Evolutionary conservation across 2,329 filamentous ascomycete species (phyloP), one percentile per base, ranked within the genome.

Genomic region (Parastagonospora nodorum): DNA sequence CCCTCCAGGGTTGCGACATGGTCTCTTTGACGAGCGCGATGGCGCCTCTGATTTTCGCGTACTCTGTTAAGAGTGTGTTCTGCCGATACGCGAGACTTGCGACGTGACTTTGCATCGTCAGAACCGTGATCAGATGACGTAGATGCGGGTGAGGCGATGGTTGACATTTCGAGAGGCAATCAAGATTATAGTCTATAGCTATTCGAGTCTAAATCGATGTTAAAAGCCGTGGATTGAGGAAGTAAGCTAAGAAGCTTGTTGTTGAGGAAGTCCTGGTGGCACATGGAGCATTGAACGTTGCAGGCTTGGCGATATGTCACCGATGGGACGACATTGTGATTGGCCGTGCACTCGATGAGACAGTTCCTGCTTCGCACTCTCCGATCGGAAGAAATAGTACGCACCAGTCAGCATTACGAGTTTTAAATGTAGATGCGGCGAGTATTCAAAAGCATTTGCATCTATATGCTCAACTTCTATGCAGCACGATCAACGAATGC

Each of bases 21-120:
- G 32, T 72, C 68, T 40, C 74, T 76, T 36, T 74, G 71, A 28
- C 76, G 68, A 8, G 78, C 77, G 4, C 80, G 77, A 57, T 82
- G 79, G 19, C 79, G 75, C 33, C 80, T 76, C 59, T 82, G 79
- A 55, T 82, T 82, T 39, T 82, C 75, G n/a, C 79, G 77, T 12
- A 80, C 75, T 7, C 80, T 74, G 44, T 62, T 65, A 16, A 76
- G 55, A 0, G 74, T 69, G 55, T 75, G 70, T 40, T 69, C 67
- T 38, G 72, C 63, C 19, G 68, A 63, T 8, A 72, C 69, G 24
- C 64, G 63, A 19, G 51, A 42, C 48, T 52, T 61, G 41, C 60
- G 56, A 4, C 44, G 51, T 8, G 47, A 14, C n/a, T 46, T n/a
- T 15, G 44, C 37, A n/a, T 35, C 45, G 35, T 56, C 53, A 12